A percentile compares a stretch with the other conserved stretches of the same genome.
Conservation (phyloP, 164 flowering plant genomes). For the Cinnamomum micranthum region DNA sequence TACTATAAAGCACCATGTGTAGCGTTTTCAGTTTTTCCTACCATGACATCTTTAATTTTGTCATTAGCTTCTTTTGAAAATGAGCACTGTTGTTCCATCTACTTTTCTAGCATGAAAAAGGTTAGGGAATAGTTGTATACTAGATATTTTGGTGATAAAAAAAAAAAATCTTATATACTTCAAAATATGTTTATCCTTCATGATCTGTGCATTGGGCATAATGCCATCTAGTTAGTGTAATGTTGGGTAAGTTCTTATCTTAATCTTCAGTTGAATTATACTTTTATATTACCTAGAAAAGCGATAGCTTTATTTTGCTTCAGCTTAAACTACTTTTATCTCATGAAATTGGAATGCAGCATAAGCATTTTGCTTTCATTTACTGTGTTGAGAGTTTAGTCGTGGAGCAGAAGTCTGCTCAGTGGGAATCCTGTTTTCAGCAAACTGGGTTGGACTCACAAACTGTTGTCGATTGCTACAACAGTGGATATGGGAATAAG, state of each 20-base stretch:
- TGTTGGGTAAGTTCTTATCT: neutral
- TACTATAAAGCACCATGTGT: too few relatives aligned
- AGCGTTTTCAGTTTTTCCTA: too few relatives aligned
- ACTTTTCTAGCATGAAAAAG: too few relatives aligned
- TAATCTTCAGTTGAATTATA: neutral
- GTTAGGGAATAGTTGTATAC: too few relatives aligned
- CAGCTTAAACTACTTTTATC: slow-evolving; percentile 1
- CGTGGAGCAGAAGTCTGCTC: slow-evolving; percentile 32
- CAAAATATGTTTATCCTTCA: neutral
- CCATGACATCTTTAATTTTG: neutral
- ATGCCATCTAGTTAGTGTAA: neutral
- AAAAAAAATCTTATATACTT: neutral
- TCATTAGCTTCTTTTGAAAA: neutral
- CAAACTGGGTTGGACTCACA: slow-evolving; percentile 49
- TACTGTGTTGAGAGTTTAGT: slow-evolving; percentile 68
- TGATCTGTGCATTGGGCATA: neutral
- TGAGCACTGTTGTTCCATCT: neutral
- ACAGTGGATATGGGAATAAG: slow-evolving; percentile 50
- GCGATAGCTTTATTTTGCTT: neutral
- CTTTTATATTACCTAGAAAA: neutral
- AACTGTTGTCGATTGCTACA: slow-evolving; percentile 55
- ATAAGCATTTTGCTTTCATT: slow-evolving; percentile 63
- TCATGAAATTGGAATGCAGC: slow-evolving; percentile 46
- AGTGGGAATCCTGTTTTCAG: slow-evolving; percentile 76
- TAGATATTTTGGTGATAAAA: neutral